These are phyloP conservation scores for Acacia acuminata DNA, from an alignment of 306 rosid genomes.

Conservation along the genomic window DNA sequence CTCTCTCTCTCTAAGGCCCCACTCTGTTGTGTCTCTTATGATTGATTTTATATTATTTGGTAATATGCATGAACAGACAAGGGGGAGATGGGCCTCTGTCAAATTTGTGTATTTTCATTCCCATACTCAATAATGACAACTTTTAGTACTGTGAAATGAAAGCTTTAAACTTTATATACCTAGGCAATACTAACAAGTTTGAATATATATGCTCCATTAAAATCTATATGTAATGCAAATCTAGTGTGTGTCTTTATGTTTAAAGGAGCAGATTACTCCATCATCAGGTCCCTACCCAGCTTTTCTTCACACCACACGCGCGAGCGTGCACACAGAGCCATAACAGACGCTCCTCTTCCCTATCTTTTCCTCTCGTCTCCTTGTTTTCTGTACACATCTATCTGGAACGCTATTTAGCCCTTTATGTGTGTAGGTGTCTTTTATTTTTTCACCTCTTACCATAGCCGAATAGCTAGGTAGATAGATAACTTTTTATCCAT, in stretches of 20 bases:
- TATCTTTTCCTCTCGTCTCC: conserved; percentile 22
- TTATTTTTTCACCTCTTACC: neutral
- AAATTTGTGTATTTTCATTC: conserved; percentile 1
- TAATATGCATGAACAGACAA: neutral
- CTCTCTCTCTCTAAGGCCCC: conserved; percentile 12
- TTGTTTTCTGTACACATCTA: conserved; percentile 33
- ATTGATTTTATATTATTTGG: conserved; percentile 11
- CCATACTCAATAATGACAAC: conserved; percentile 37
- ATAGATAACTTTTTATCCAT: conserved; percentile 5
- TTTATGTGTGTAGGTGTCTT: neutral
- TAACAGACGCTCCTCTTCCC: conserved; percentile 39
- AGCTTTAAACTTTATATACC: conserved; percentile 29
- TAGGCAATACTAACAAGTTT: conserved; percentile 34
- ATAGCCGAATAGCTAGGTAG: neutral
- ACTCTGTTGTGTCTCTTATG: conserved; percentile 11
- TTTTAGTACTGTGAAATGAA: conserved; percentile 35
- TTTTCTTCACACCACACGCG: conserved; percentile 11
- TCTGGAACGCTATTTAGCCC: conserved; percentile 17
- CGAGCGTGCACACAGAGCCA: neutral
- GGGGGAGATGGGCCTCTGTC: neutral
- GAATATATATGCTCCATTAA: neutral
- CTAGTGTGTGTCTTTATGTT: conserved; percentile 27
- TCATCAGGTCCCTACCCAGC: conserved; percentile 35
- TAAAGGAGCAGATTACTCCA: conserved; percentile 29
- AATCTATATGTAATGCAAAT: conserved; percentile 15